These are phyloP conservation scores for Triglochin maritima DNA, from an alignment of 106 monocot genomes.

Conservation along the genomic window DNA sequence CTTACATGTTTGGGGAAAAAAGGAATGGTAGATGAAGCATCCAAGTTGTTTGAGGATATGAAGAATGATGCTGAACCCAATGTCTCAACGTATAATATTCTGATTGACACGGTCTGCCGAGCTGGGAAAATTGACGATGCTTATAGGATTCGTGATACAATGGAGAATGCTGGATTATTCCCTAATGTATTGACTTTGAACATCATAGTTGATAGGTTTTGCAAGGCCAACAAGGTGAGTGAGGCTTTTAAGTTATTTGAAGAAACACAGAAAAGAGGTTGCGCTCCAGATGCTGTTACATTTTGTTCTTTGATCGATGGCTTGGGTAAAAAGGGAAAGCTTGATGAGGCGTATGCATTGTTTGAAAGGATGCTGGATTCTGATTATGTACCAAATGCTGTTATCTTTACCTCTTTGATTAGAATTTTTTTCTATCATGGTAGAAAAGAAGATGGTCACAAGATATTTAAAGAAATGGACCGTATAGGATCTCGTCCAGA, in stretches of 20 bases:
- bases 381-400: slow-evolving; percentile 59
- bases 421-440: slow-evolving; percentile 66
- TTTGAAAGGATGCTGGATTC: slow-evolving; percentile 93
- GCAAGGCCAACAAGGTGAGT: slow-evolving; percentile 62
- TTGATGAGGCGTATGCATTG: slow-evolving; percentile 81
- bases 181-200: slow-evolving; percentile 85
- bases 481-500: slow-evolving; percentile 64
- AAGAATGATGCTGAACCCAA: slow-evolving; percentile 92
- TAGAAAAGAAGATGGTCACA: slow-evolving; percentile 95
- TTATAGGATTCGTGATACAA: slow-evolving; percentile 44
- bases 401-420: slow-evolving; percentile 88
- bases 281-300: slow-evolving; percentile 53
- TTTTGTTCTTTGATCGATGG: slow-evolving; percentile 95
- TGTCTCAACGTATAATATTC: slow-evolving; percentile 67
- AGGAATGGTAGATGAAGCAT: slow-evolving; percentile 61
- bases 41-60: slow-evolving; percentile 76
- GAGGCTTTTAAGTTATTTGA: slow-evolving; percentile 70
- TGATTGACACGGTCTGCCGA: slow-evolving; percentile 69
- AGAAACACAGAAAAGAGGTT: slow-evolving; percentile 45
- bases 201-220: slow-evolving; percentile 86
- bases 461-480: slow-evolving; percentile 84
- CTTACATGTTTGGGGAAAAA: slow-evolving; percentile 88
- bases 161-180: slow-evolving; percentile 67
- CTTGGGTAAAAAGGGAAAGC: slow-evolving; percentile 61
- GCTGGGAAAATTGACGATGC: slow-evolving; percentile 58